phyloP scores from a whole-genome alignment of 768 basidiomycete genomes.

The Boletus huronensis region DNA sequence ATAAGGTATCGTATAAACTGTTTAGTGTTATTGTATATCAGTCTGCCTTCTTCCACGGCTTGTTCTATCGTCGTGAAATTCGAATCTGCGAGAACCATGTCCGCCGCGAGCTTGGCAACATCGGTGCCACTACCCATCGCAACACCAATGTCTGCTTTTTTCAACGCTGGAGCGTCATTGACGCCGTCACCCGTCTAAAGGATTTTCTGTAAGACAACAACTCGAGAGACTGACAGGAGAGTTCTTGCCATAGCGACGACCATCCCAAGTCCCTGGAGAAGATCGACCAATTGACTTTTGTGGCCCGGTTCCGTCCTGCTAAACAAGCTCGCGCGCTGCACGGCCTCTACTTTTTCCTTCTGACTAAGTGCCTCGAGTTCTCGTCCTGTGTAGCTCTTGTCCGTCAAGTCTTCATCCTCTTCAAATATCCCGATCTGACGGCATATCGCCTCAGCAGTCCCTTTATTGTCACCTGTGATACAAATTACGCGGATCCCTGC shows the following conservation, averaged over 20 bases:
- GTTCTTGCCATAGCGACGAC: slow-evolving; percentile 88
- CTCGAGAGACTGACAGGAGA: slow-evolving; percentile 7
- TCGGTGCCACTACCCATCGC: slow-evolving; percentile 99
- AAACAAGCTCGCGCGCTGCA: slow-evolving; percentile 87
- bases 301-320: slow-evolving; percentile 92
- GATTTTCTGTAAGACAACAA: slow-evolving; percentile 5
- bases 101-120: slow-evolving; percentile 95
- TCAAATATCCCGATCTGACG: slow-evolving; percentile 93
- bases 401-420: slow-evolving; percentile 81
- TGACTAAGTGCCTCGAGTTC: slow-evolving; percentile 82
- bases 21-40: slow-evolving; percentile 99
- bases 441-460: slow-evolving; percentile 96
- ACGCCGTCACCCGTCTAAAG: slow-evolving; percentile 91
- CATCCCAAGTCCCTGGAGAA: slow-evolving; percentile 85
- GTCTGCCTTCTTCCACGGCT: slow-evolving; percentile 94
- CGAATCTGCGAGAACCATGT: slow-evolving; percentile 96
- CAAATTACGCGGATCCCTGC: slow-evolving; percentile 96
- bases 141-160: slow-evolving; percentile 96
- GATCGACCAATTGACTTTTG: slow-evolving; percentile 91
- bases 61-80: slow-evolving; percentile 97
- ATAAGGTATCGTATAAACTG: slow-evolving; percentile 99
- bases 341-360: slow-evolving; percentile 81
- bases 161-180: slow-evolving; percentile 95
- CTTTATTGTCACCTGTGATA: slow-evolving; percentile 97
- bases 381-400: slow-evolving; percentile 92